Evolutionary conservation across 768 basidiomycete genomes (phyloP).

Genomic region (Lentinus tigrinus): DNA sequence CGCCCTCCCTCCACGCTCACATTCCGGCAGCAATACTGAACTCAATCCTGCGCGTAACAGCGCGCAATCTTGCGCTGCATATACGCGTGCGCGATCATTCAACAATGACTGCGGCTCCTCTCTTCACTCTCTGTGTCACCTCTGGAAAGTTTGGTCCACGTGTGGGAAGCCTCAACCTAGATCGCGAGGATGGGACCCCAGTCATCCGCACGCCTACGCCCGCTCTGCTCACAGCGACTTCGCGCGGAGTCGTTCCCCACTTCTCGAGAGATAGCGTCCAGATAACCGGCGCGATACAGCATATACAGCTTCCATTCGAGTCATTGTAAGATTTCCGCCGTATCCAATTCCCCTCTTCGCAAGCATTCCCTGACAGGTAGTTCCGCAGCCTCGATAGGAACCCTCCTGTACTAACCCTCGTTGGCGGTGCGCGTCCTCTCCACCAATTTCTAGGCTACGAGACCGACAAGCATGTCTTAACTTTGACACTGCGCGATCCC

Average conservation of each 20-base stretch:
- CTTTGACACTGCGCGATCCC: constrained; percentile 66
- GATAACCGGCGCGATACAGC: constrained; percentile 48
- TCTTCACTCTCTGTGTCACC: background rate
- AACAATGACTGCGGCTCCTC: background rate
- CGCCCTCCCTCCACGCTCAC: background rate
- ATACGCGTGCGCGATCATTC: background rate
- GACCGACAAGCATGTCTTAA: constrained; percentile 47
- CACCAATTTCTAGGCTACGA: constrained; percentile 65
- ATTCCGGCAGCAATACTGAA: background rate
- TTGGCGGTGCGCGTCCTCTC: constrained; percentile 50
- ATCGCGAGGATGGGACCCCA: constrained; percentile 13
- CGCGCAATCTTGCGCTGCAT: background rate
- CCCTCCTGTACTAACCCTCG: constrained; percentile 66
- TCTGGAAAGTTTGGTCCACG: constrained; percentile 21
- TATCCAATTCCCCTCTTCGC: background rate
- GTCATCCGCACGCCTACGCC: constrained; percentile 55
- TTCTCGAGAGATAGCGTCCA: constrained; percentile 62
- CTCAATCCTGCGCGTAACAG: background rate
- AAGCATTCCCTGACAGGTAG: background rate
- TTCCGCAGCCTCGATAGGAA: constrained; percentile 55
- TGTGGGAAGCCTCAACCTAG: constrained; percentile 19
- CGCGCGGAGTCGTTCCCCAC: constrained; percentile 74
- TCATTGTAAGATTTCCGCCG: constrained; percentile 59
- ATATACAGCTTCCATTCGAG: constrained; percentile 76
- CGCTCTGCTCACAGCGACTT: constrained; percentile 57